Evolutionary conservation across 768 basidiomycete species (phyloP).

Genomic region (Termitomyces sp.): DNA sequence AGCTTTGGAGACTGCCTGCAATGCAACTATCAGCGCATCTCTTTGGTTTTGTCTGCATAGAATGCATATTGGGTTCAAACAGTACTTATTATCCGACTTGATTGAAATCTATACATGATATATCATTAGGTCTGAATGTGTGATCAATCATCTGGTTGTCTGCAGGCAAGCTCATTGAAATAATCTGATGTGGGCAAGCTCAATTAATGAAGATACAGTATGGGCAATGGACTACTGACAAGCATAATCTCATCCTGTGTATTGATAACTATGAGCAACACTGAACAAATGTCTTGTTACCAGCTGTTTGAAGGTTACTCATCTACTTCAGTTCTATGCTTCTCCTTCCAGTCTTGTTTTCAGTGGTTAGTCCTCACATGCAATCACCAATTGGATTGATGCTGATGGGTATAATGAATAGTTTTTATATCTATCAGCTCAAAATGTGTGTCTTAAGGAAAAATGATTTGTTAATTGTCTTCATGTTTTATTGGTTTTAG

Average conservation of each 20-base stretch:
- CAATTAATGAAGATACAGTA: neutral
- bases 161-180: neutral
- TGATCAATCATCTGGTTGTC: neutral
- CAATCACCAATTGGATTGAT: neutral
- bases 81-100: too few relatives aligned
- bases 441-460: neutral
- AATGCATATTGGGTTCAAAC: too few relatives aligned
- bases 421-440: neutral
- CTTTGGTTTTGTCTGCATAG: neutral
- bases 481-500: neutral
- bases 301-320: neutral
- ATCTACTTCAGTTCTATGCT: neutral
- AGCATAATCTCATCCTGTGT: neutral
- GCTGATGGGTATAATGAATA: neutral
- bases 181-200: accelerated
- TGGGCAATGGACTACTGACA: neutral
- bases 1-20: neutral
- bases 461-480: too few relatives aligned
- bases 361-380: neutral
- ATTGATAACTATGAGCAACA: neutral
- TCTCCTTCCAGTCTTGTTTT: neutral
- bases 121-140: neutral
- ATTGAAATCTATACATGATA: too few relatives aligned
- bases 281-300: neutral
- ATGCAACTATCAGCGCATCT: neutral